Base-by-base conservation (phyloP, 2,329 filamentous ascomycete species). In the Botryotinia convoluta region DNA sequence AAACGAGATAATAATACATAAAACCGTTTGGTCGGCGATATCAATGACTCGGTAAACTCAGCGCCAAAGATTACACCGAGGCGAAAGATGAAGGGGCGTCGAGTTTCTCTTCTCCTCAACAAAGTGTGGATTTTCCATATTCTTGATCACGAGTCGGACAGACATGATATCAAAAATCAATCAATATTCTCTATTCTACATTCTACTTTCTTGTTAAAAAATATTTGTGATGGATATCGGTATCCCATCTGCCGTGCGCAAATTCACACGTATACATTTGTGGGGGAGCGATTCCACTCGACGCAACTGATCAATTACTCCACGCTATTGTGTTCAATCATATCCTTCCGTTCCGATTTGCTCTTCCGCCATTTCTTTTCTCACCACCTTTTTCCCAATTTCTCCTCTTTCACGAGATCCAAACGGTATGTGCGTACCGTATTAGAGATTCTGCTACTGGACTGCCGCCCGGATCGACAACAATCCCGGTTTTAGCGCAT, bases 381-480 rank as follows among this genome's bases (percentile, higher is more conserved):
- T 26, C 45, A 54, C 35, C 29, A 22, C n/a, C n/a, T 16, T 51
- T 7, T 51, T 37, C 35, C n/a, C 51, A 32, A 9, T 18, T 54
- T 57, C 35, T 57, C 48, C 37, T 39, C 48, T 57, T 57, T 37
- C 44, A 48, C 44, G 42, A 65, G 29, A 65, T 57, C 18, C 29
- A 48, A 65, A 68, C 35, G 35, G 26, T 68, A 68, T 57, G 65
- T 68, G 48, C 51, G 51, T 54, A 54, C 51, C 62, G 42, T 48
- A 64, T 64, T 48, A 10, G 42, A 35, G 35, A 48, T 45, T 44
- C 61, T 63, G 39, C n/a, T 26, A 64, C 45, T 39, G 65, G n/a
- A 69, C 35, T 69, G 51, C 65, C 65, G 65, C 65, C 65, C 65
- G 65, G 65, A 69, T 69, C 48, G 39, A 69, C 65, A 69, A 48